These are phyloP conservation scores for Ophiocordyceps sinensis DNA, from an alignment of 2,329 filamentous ascomycete species.

Conservation along the genomic window DNA sequence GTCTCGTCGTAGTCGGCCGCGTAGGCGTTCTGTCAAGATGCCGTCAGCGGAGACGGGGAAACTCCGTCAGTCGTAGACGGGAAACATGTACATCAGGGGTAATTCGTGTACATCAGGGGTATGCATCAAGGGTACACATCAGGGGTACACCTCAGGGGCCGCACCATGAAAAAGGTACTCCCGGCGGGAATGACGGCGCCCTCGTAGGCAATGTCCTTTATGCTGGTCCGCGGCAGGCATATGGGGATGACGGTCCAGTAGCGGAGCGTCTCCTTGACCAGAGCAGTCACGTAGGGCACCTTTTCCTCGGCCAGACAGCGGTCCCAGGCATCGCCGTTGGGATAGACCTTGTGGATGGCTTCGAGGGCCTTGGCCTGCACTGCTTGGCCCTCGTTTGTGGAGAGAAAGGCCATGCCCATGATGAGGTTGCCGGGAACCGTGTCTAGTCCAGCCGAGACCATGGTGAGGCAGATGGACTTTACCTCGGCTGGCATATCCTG, in stretches of 20 bases:
- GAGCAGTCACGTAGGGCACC: constrained; percentile 59
- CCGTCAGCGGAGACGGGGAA: too few relatives aligned
- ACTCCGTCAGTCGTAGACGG: too few relatives aligned
- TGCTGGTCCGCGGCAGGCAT: constrained; percentile 56
- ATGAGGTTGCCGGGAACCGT: constrained; percentile 69
- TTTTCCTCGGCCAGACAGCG: constrained; percentile 60
- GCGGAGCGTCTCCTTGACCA: constrained; percentile 65
- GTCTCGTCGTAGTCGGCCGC: constrained; percentile 57
- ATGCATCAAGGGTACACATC: too few relatives aligned
- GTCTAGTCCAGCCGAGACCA: constrained; percentile 70
- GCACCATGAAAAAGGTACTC: constrained; percentile 65
- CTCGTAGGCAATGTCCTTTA: constrained; percentile 58
- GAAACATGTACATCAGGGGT: too few relatives aligned
- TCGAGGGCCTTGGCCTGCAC: constrained; percentile 56
- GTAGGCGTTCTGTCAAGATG: constrained; percentile 50
- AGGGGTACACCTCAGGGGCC: too few relatives aligned
- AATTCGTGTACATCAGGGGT: too few relatives aligned
- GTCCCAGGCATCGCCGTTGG: constrained; percentile 62
- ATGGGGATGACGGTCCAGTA: constrained; percentile 73
- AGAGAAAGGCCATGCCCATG: constrained; percentile 65
- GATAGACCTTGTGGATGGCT: constrained; percentile 59
- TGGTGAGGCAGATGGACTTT: constrained; percentile 68
- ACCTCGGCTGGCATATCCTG: constrained; percentile 43
- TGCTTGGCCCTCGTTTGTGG: constrained; percentile 49
- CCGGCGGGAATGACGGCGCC: constrained; percentile 55